A percentile compares a stretch with the other conserved stretches of the same genome.
Conservation (phyloP, 2,329 filamentous ascomycete species). For the Pseudofabraea citricarpa region DNA sequence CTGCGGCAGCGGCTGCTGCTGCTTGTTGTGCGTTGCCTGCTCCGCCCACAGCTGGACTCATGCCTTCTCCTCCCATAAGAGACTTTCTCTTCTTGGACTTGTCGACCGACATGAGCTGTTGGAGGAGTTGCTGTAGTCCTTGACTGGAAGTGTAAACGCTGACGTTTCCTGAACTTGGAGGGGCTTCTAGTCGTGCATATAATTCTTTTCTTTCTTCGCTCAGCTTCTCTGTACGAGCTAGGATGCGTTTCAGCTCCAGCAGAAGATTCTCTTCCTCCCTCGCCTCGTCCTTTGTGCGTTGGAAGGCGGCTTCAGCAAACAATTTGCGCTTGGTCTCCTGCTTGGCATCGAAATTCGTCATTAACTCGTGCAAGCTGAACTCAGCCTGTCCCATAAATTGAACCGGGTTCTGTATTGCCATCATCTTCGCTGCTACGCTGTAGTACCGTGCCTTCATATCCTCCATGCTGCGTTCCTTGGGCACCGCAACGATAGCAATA, state of each 20-base stretch:
- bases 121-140: conserved; percentile 73
- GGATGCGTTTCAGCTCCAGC: conserved; percentile 86
- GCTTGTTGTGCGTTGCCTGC: conserved; percentile 28
- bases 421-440: conserved; percentile 75
- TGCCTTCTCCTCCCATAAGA: conserved; percentile 56
- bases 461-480: conserved; percentile 65
- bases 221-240: conserved; percentile 78
- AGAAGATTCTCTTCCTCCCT: conserved; percentile 88
- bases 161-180: conserved; percentile 63
- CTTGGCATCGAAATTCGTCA: conserved; percentile 79
- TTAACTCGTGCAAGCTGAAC: conserved; percentile 76
- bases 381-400: conserved; percentile 85
- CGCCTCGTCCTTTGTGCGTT: conserved; percentile 79
- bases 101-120: conserved; percentile 77
- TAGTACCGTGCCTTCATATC: conserved; percentile 92
- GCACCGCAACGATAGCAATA: conserved; percentile 47
- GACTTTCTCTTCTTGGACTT: conserved; percentile 86
- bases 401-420: conserved; percentile 73
- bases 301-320: conserved; percentile 74
- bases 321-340: conserved; percentile 79
- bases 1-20: conserved; percentile 21
- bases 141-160: conserved; percentile 75
- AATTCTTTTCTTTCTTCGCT: conserved; percentile 85
- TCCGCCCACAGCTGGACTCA: conserved; percentile 34
- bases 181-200: conserved; percentile 82